Percentiles rank a stretch among this genome's conserved stretches.
Evolutionary conservation across 257 asterid genomes (phyloP).

Genomic region (Scutellaria baicalensis): DNA sequence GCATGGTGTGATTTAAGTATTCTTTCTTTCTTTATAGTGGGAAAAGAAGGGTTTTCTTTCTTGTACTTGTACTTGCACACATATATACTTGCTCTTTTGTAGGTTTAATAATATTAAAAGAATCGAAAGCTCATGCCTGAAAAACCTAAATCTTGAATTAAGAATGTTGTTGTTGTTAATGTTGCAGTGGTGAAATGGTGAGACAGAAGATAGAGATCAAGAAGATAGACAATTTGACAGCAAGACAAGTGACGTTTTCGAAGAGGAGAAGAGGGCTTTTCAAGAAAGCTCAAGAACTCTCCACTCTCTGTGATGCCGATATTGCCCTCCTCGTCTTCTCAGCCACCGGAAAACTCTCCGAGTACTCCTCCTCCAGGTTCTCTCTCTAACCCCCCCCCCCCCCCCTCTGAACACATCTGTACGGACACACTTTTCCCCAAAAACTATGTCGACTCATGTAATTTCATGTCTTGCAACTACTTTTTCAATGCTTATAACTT

Average conservation of each 20-base stretch:
- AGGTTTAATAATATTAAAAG: too few relatives aligned
- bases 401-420: background rate
- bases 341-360: conserved; percentile 52
- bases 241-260: conserved; percentile 64
- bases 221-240: conserved; percentile 50
- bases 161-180: too few relatives aligned
- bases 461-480: too few relatives aligned
- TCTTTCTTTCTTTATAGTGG: too few relatives aligned
- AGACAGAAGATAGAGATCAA: conserved; percentile 58
- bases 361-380: conserved; percentile 50
- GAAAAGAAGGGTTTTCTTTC: background rate
- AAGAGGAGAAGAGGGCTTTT: conserved; percentile 74
- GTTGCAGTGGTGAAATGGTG: conserved; percentile 36
- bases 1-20: too few relatives aligned
- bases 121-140: too few relatives aligned
- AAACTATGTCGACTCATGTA: too few relatives aligned
- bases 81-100: too few relatives aligned
- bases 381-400: background rate
- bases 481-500: too few relatives aligned
- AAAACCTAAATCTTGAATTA: too few relatives aligned
- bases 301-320: conserved; percentile 69
- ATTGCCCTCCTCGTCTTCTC: conserved; percentile 62
- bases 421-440: background rate
- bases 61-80: too few relatives aligned
- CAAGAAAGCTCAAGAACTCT: conserved; percentile 62